Evolutionary conservation across 192 early-diverging fungal genomes (phyloP).

Genomic region (Podila epicladia): DNA sequence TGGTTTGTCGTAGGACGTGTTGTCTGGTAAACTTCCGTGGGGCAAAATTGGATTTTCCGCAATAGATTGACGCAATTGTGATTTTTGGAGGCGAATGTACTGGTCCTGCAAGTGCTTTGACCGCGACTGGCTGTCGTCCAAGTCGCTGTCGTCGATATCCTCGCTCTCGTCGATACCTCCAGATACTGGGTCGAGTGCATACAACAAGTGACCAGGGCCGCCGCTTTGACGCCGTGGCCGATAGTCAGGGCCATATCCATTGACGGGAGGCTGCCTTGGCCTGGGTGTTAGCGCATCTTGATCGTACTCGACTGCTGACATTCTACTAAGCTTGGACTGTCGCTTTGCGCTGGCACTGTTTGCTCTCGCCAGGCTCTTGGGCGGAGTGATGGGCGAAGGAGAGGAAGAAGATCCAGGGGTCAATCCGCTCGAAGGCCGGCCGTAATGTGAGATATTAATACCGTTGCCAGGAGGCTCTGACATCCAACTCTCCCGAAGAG

Average conservation of each 20-base stretch:
- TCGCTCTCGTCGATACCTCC: constrained; percentile 33
- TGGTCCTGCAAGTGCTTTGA: constrained; percentile 40
- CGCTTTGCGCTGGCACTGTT: constrained; percentile 29
- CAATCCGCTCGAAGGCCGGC: constrained; percentile 9
- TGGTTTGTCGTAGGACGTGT: constrained; percentile 7
- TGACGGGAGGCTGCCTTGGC: constrained; percentile 3
- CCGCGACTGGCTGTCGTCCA: constrained; percentile 15
- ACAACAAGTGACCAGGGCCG: constrained; percentile 31
- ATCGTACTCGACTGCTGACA: constrained; percentile 18
- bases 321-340: constrained; percentile 21
- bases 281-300: constrained; percentile 36
- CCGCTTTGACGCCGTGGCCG: constrained; percentile 42
- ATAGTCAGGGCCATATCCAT: constrained; percentile 31
- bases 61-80: constrained; percentile 15
- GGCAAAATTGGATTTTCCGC: background rate
- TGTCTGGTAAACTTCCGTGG: background rate
- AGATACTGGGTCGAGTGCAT: constrained; percentile 14
- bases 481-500: constrained; percentile 44
- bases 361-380: constrained; percentile 37
- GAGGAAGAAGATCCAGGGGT: background rate
- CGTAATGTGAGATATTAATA: constrained; percentile 2
- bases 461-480: constrained; percentile 36
- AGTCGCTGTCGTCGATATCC: constrained; percentile 45
- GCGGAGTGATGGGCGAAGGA: constrained; percentile 16
- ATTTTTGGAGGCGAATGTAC: constrained; percentile 29